Conservation (phyloP, 768 basidiomycete species). For the Jaapia argillacea region DNA sequence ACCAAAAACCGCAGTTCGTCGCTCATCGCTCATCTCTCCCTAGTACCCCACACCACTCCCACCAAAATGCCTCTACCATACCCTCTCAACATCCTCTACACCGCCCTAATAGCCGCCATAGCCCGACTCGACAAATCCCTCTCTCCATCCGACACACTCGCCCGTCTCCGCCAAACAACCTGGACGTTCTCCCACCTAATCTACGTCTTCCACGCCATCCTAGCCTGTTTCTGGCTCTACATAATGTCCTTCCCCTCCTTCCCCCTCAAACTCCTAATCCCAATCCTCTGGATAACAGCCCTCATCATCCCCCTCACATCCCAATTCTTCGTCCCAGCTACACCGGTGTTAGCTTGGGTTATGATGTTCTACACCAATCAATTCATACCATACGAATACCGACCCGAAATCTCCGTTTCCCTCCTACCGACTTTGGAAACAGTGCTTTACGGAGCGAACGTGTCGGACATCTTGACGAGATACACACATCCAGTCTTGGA, state of each 20-base stretch:
- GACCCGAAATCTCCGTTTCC: conserved; percentile 84
- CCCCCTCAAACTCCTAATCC: conserved; percentile 70
- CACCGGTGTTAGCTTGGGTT: conserved; percentile 79
- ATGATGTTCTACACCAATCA: conserved; percentile 80
- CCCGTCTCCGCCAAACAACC: conserved; percentile 43
- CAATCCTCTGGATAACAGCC: conserved; percentile 54
- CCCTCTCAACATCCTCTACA: conserved; percentile 10
- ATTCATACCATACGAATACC: conserved; percentile 67
- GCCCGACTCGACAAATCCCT: conserved; percentile 68
- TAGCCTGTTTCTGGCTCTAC: conserved; percentile 60
- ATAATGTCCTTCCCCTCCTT: conserved; percentile 64
- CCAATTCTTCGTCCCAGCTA: conserved; percentile 86
- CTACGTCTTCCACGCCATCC: conserved; percentile 54
- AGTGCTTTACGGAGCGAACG: conserved; percentile 94
- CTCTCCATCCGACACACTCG: conserved; percentile 57
- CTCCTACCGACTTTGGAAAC: conserved; percentile 91
- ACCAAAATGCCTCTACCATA: no score
- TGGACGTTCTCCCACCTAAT: conserved; percentile 48
- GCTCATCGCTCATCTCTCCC: no score
- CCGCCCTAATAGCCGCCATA: conserved; percentile 51
- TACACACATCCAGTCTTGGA: conserved; percentile 91
- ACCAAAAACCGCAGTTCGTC: no score
- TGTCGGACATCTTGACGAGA: conserved; percentile 91
- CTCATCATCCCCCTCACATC: conserved; percentile 79
- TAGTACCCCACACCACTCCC: no score